Evolutionary conservation across 805 yeast genomes (phyloP).

Genomic region (Spathaspora gorwiae): DNA sequence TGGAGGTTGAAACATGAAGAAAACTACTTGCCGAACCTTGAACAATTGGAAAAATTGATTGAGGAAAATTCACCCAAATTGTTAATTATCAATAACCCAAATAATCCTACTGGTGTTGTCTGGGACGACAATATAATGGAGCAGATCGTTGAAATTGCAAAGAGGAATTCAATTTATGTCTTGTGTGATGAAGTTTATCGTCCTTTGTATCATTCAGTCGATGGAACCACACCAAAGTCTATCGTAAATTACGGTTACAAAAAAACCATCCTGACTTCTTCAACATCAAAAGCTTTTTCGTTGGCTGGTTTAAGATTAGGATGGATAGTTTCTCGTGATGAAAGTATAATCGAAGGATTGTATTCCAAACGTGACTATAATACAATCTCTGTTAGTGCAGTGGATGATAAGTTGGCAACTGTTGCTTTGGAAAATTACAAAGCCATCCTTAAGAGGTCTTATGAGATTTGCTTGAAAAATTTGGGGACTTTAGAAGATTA

Average conservation of each 20-base stretch:
- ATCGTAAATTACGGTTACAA: slow-evolving; percentile 37
- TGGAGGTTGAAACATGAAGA: slow-evolving; percentile 30
- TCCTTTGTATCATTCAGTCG: slow-evolving; percentile 43
- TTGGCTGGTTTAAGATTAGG: slow-evolving; percentile 52
- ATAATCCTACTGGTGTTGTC: slow-evolving; percentile 44
- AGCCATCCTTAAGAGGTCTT: slow-evolving; percentile 35
- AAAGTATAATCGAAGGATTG: slow-evolving; percentile 24
- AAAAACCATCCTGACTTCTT: slow-evolving; percentile 43
- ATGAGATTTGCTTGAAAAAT: slow-evolving; percentile 35
- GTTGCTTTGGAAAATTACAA: slow-evolving; percentile 36
- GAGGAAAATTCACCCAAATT: slow-evolving; percentile 34
- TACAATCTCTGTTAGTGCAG: slow-evolving; percentile 44
- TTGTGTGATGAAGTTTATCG: slow-evolving; percentile 53
- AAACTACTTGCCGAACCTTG: slow-evolving; percentile 33
- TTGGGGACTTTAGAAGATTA: slow-evolving; percentile 30
- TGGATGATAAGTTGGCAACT: slow-evolving; percentile 45
- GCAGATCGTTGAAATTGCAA: slow-evolving; percentile 36
- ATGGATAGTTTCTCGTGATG: slow-evolving; percentile 43
- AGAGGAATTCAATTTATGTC: slow-evolving; percentile 26
- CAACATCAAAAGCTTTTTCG: slow-evolving; percentile 52
- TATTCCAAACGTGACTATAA: slow-evolving; percentile 45
- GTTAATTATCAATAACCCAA: slow-evolving; percentile 46
- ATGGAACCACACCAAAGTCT: slow-evolving; percentile 27
- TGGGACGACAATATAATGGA: slow-evolving; percentile 29
- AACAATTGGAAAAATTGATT: slow-evolving; percentile 23